Evolutionary conservation across 345 rosid genomes (phyloP), one percentile per base, ranked within the genome.

Genomic region (Euphorbia lathyris): DNA sequence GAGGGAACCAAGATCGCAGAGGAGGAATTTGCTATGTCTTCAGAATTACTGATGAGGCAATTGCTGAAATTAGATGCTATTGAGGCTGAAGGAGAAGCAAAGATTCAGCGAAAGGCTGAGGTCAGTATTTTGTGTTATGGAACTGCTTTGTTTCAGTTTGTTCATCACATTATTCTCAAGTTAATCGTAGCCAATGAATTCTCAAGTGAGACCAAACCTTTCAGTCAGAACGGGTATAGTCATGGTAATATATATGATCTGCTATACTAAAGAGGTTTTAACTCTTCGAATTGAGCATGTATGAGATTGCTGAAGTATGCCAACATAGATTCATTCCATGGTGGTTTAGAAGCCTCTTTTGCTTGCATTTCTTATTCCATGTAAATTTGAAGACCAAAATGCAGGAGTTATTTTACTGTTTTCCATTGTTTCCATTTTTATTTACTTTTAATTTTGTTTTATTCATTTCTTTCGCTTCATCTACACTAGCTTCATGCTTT

Each of bases 41-140:
- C 94, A 2, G 98, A 93, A 87, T 83, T 93, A 74, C 90, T 93
- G 11, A 93, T 93, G 98, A 86, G 82, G 73, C 88, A 87, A 79
- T 63, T 93, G 82, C 91, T 93, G 71, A 89, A 88, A 69, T 72
- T 93, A 83, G 98, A 93, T 75, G 73, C 85, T 19, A 85, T 91
- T 20, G 83, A 81, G 81, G 98, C 98, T 23, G 89, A 86, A 75
- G 98, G 97, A 29, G 95, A 91, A 77, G 96, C 95, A 47, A 88
- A 80, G 81, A 12, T 81, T 56, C 93, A 76, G 78, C 83, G 98
- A 27, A 94, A 83, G 84, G 87, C 96, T 58, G 98, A 94, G 97
- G 97, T 94, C 56, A 22, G 89, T 78, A 23, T 57, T 72, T 58
- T 25, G 16, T 55, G 30, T 47, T 43, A 16, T 55, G 60, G 30